These are phyloP conservation scores for Pleurotus salmoneostramineus DNA, from an alignment of 768 basidiomycete genomes.

Conservation along the genomic window DNA sequence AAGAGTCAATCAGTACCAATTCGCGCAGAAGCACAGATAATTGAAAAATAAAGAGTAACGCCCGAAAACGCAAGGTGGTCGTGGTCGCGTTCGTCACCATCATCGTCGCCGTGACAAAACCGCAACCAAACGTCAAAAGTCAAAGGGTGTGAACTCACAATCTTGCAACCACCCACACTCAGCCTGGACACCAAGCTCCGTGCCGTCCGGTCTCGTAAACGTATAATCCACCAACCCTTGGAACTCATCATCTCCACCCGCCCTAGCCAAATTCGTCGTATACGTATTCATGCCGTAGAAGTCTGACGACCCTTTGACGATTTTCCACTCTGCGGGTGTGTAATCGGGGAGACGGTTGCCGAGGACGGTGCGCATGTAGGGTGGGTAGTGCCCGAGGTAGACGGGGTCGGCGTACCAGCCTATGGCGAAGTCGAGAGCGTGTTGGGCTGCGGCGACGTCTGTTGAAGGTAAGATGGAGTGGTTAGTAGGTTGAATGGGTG, in stretches of 20 bases:
- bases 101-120: no score
- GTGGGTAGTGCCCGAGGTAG: slow-evolving; percentile 69
- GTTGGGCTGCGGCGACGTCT: slow-evolving; percentile 70
- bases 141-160: slow-evolving; percentile 25
- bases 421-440: slow-evolving; percentile 69
- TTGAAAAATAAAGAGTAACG: neutral
- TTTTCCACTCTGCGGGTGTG: slow-evolving; percentile 47
- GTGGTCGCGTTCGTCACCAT: no score
- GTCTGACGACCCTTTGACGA: slow-evolving; percentile 64
- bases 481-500: neutral
- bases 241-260: slow-evolving; percentile 61
- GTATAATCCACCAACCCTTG: slow-evolving; percentile 58
- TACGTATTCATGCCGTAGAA: slow-evolving; percentile 76
- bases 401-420: slow-evolving; percentile 58
- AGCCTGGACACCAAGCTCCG: slow-evolving; percentile 61
- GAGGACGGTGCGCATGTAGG: slow-evolving; percentile 50
- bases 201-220: slow-evolving; percentile 60
- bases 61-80: slow-evolving; percentile 13
- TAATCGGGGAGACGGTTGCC: slow-evolving; percentile 57
- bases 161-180: slow-evolving; percentile 67
- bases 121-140: no score
- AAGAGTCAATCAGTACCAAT: neutral
- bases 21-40: neutral
- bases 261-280: slow-evolving; percentile 56
- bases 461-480: neutral